Evolutionary conservation across 148 eudicot species (phyloP), one percentile per base, ranked within the genome.

Genomic region (Nepenthes mirabilis): DNA sequence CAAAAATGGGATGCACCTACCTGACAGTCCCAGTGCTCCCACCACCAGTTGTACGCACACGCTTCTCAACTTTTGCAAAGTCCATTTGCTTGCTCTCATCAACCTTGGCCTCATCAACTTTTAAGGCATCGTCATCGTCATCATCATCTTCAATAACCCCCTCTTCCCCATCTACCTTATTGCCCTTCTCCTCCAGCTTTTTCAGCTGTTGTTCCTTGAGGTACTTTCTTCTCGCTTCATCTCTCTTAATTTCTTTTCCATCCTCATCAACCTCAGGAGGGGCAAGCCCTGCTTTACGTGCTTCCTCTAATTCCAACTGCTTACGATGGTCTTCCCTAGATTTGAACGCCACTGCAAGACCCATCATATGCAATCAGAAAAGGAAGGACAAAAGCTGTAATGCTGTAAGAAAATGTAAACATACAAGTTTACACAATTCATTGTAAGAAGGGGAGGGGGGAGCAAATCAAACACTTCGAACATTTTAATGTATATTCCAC

Each of bases 41-140:
- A 77, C 96, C 96, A 68, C 93, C 96, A 8, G 90, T 86, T 2
- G 96, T 89, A 47, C 96, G 90, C 62, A 89, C 96, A 77, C 89
- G 90, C 73, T 89, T 89, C 75, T 85, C 93, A 59, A 89, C 93
- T 81, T 88, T 88, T 1, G 89, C 89, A 61, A 88, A 88, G 65
- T 88, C 96, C 89, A 88, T 81, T 65, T 85, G 91, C 68, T 88
- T 85, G 79, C 96, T 88, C 70, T 88, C 96, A 63, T 89, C 90
- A 69, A 89, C 93, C 65, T 81, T 83, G 60, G 90, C 89, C 79
- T 89, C 93, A 64, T 89, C 93, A 60, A 83, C 76, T 71, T 78
- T 86, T 61, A 86, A 65, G 66, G 67, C 84, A 68, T 85, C 96
- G 5, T 85, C 93, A 52, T 78, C 77, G 14, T 82, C 87, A 11